Base-by-base conservation (phyloP, 306 rosid genomes). In the Rosa chinensis region DNA sequence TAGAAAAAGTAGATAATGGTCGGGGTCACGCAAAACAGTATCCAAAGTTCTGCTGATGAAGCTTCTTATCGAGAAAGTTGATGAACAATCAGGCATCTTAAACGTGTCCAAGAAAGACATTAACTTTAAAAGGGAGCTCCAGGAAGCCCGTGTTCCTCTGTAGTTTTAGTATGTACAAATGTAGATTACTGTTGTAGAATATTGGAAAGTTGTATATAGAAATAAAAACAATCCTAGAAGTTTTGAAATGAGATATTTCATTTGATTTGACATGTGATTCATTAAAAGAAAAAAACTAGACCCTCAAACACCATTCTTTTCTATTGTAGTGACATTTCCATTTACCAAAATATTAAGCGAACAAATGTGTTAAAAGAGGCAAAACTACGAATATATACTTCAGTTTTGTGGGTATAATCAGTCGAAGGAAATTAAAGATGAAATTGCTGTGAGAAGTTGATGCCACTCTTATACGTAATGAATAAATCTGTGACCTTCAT, bases 1-100 rank as follows among this genome's bases (percentile, higher is more conserved):
- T 78, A 95, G 98, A 92, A 88, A 95, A 95, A 95, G 89, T 83
- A 92, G 86, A 83, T 92, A 58, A 89, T 95, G 99, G 93, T 91
- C 45, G 25, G 99, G 99, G 56, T 95, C 99, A 68, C 80, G 90
- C 78, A 83, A 86, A 83, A 92, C 98, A 16, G 88, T 95, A 52
- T 84, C 86, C 40, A 92, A 82, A 77, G 92, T 92, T 83, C 96
- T 94, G 61, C 75, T 92, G 68, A 77, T 95, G 78, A 95, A 90
- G 88, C 96, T 92, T 87, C 97, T 95, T 28, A 89, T 95, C 13
- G 82, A 86, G 80, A 93, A 90, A 88, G 97, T 95, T 78, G 98
- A 92, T 42, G 88, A 90, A 76, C 98, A 95, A 81, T 89, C 87
- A 16, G 98, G 94, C 83, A 83, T 95, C 77, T 56, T 91, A 64